These are phyloP conservation scores for Zymoseptoria brevis DNA, from an alignment of 2,329 filamentous ascomycete species.

Conservation along the genomic window DNA sequence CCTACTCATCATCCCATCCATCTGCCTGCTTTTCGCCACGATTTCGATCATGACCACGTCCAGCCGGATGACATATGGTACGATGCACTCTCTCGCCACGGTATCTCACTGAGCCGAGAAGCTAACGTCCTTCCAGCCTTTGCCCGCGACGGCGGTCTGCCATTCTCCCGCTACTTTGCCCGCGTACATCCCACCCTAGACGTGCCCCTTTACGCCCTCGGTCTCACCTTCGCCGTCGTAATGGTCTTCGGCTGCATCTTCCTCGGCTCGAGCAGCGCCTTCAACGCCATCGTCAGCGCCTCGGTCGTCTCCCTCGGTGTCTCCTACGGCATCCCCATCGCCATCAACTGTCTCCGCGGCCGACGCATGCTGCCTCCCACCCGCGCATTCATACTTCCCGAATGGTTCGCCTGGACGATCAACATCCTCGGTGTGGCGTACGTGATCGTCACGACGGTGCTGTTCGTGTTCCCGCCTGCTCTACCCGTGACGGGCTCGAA, in stretches of 20 bases:
- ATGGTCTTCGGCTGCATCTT: conserved; percentile 32
- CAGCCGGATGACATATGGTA: conserved; percentile 29
- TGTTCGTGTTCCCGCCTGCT: conserved; percentile 67
- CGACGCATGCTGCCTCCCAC: conserved; percentile 53
- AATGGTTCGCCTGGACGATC: conserved; percentile 49
- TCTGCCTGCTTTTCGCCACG: conserved; percentile 29
- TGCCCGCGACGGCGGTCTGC: conserved; percentile 30
- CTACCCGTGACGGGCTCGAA: conserved; percentile 56
- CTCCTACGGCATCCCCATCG: conserved; percentile 66
- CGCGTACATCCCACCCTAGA: conserved; percentile 30
- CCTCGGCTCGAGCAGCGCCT: conserved; percentile 30
- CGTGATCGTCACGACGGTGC: conserved; percentile 61
- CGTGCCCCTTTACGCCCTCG: conserved; percentile 29
- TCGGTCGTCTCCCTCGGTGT: conserved; percentile 65
- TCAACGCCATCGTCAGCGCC: conserved; percentile 32
- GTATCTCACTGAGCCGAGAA: neutral
- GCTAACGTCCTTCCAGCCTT: conserved; percentile 19
- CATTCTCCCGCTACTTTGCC: conserved; percentile 28
- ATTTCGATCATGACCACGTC: conserved; percentile 32
- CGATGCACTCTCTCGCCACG: neutral
- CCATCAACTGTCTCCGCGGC: conserved; percentile 60
- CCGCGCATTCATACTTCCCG: conserved; percentile 50
- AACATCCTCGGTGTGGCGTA: conserved; percentile 57
- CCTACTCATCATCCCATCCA: conserved; percentile 30
- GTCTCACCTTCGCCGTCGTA: conserved; percentile 26